These are phyloP conservation scores for Debaryomyces hansenii DNA, from an alignment of 805 yeast genomes.

Conservation along the genomic window DNA sequence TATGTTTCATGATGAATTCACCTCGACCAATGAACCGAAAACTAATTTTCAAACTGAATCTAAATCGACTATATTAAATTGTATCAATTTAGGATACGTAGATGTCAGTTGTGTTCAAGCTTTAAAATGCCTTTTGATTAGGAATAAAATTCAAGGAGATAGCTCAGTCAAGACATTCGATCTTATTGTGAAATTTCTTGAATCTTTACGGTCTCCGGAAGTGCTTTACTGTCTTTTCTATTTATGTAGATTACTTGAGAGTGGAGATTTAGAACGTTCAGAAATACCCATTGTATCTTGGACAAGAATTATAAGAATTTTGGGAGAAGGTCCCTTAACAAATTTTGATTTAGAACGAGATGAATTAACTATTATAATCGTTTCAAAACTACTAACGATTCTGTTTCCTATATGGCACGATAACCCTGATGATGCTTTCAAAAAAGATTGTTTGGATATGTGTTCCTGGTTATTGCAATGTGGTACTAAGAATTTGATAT, in stretches of 20 bases:
- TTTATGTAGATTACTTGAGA: conserved; percentile 2
- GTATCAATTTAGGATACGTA: neutral
- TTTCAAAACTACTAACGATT: conserved; percentile 27
- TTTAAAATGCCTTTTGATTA: conserved; percentile 1
- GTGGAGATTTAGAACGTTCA: neutral
- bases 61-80: neutral
- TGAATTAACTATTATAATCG: conserved; percentile 36
- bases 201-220: conserved; percentile 2
- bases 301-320: conserved; percentile 19
- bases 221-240: conserved; percentile 5
- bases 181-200: conserved; percentile 3
- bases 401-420: conserved; percentile 28
- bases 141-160: neutral
- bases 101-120: neutral
- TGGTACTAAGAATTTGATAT: conserved; percentile 39
- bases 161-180: neutral
- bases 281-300: conserved; percentile 3
- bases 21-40: neutral
- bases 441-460: conserved; percentile 49
- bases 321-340: conserved; percentile 33
- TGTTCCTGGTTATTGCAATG: conserved; percentile 44
- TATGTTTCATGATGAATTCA: conserved; percentile 12
- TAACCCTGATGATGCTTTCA: conserved; percentile 18
- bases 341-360: conserved; percentile 33
- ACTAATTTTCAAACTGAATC: neutral